phyloP scores from a whole-genome alignment of 208 protist genomes.

The Herpetomonas tarakana region DNA sequence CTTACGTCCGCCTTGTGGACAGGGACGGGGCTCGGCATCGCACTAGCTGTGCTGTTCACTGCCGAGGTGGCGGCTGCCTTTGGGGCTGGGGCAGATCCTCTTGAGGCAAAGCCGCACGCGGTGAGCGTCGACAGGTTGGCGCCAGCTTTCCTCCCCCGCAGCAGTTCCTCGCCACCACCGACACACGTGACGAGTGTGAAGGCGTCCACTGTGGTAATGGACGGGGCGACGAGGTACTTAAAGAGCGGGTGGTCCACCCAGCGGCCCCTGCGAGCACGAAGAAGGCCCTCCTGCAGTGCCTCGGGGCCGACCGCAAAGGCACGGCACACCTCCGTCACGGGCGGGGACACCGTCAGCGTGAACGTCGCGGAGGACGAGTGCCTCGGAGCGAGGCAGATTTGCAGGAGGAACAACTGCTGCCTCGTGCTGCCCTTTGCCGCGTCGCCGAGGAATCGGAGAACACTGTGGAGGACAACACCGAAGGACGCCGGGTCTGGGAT shows the following conservation, averaged over 20 bases:
- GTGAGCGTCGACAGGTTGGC: neutral
- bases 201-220: neutral
- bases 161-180: neutral
- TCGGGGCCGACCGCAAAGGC: neutral
- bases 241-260: neutral
- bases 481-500: neutral
- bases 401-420: neutral
- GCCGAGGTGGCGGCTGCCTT: too few relatives aligned
- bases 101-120: neutral
- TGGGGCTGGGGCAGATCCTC: neutral
- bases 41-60: neutral
- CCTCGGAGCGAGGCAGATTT: neutral
- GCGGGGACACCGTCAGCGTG: neutral
- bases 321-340: neutral
- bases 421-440: neutral
- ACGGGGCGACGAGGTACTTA: neutral
- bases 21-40: neutral
- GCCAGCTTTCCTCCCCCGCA: neutral
- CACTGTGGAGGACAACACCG: neutral
- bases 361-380: neutral
- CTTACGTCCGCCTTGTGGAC: neutral
- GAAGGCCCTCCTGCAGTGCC: neutral
- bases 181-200: neutral
- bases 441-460: neutral
- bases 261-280: neutral